These are phyloP conservation scores for Chlamydomonas urium DNA, from an alignment of 139 green algal genomes.

Conservation along the genomic window DNA sequence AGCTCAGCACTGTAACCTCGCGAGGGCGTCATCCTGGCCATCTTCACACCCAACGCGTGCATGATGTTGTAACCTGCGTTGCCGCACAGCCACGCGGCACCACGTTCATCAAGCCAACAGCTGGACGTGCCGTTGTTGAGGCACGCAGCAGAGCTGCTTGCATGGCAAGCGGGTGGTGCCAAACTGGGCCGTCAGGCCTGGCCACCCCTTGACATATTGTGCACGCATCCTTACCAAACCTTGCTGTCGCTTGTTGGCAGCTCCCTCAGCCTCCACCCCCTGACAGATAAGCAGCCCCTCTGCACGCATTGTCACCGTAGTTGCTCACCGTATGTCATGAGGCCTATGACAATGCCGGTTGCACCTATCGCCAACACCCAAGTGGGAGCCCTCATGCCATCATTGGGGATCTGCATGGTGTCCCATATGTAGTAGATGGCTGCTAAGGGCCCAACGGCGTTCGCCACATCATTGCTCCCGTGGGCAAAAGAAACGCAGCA, in stretches of 20 bases:
- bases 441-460: slow-evolving; percentile 65
- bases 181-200: too few species aligned
- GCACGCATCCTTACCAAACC: background rate
- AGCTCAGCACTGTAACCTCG: slow-evolving; percentile 68
- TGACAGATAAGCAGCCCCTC: background rate
- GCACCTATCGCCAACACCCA: slow-evolving; percentile 80
- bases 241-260: background rate
- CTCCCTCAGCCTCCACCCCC: background rate
- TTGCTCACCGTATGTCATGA: slow-evolving; percentile 56
- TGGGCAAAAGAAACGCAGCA: slow-evolving; percentile 79
- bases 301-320: background rate
- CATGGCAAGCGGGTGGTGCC: background rate
- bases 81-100: too few species aligned
- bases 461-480: slow-evolving; percentile 81
- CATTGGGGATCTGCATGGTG: slow-evolving; percentile 27
- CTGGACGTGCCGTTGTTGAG: too few species aligned
- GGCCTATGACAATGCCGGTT: slow-evolving; percentile 69
- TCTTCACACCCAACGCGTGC: slow-evolving; percentile 23
- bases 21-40: slow-evolving; percentile 45
- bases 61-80: slow-evolving; percentile 47
- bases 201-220: too few species aligned
- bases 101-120: too few species aligned
- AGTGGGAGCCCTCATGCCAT: slow-evolving; percentile 15
- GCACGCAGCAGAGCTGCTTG: background rate
- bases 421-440: slow-evolving; percentile 36